Evolutionary conservation across 371 early-diverging fungal genomes (phyloP).

Genomic region (Conidiobolus incongruus): DNA sequence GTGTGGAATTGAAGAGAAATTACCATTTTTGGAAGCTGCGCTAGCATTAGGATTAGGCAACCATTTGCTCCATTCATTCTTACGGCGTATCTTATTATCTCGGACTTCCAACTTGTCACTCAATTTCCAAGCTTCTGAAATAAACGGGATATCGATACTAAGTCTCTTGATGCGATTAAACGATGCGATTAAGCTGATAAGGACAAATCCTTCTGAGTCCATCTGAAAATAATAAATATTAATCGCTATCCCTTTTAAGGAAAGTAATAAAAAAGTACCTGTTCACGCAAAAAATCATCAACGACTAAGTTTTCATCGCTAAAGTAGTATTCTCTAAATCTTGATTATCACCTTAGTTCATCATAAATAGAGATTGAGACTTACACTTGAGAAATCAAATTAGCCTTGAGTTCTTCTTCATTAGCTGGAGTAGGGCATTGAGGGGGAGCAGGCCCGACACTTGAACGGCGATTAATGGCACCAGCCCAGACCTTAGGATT

Average conservation of each 20-base stretch:
- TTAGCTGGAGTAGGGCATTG: no score
- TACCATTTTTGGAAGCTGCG: constrained; percentile 23
- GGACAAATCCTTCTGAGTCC: constrained; percentile 58
- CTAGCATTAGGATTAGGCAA: no score
- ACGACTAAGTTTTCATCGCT: constrained; percentile 85
- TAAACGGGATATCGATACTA: constrained; percentile 29
- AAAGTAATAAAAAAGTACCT: constrained; percentile 7
- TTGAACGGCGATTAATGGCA: no score
- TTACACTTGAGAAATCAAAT: no score
- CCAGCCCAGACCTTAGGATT: no score
- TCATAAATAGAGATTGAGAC: no score
- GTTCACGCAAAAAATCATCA: constrained; percentile 75
- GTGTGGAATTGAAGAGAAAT: not conserved
- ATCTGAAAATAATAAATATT: constrained; percentile 20
- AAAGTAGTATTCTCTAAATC: constrained; percentile 69
- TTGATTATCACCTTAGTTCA: no score
- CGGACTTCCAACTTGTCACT: constrained; percentile 31
- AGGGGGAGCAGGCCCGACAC: no score
- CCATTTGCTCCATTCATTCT: constrained; percentile 60
- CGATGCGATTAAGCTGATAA: constrained; percentile 39
- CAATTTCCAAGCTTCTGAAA: constrained; percentile 27
- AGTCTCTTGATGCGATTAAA: constrained; percentile 72
- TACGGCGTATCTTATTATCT: constrained; percentile 34
- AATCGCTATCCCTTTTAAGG: not conserved
- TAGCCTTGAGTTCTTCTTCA: no score